Evolutionary conservation across 106 monocot species (phyloP), one percentile per base, ranked within the genome.

Genomic region (Cymbidium sinense): DNA sequence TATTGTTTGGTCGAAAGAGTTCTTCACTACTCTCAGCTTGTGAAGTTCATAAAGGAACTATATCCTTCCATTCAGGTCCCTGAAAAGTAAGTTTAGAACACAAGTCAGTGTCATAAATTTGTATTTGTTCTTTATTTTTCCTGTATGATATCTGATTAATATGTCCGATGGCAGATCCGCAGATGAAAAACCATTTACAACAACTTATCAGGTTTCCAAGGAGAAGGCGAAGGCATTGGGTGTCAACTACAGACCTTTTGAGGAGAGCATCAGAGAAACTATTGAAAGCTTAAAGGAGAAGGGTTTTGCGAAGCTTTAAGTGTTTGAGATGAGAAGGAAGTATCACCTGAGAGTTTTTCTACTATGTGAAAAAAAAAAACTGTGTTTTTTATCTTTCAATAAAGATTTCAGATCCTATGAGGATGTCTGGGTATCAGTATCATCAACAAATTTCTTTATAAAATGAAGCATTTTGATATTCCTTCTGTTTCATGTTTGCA

Each of bases 1-100:
- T 93, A 93, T 61, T 89, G 89, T 82, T 80, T 93, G 47, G 93
- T 87, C 78, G 93, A 93, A 85, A 84, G 85, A n/a, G 80, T 92
- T 74, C 79, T 79, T 23, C 92, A 92, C 76, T 82, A 69, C 76
- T 87, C 87, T n/a, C 79, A 87, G 65, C 1, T 92, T 30, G 81
- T 86, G 77, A 81, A 92, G 79, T 58, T 77, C 55, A 78, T 92
- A 27, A 79, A 77, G 50, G 80, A 87, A 69, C 74, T 89, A 7
- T 93, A 82, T 81, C 93, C 93, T 80, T 6, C 75, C 39, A 62
- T 87, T 74, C 64, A 82, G 35, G 82, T 89, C 39, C 85, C 93
- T 44, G 78, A 89, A 29, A 93, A 84, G 93, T 93, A 82, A 86
- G 81, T 23, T 71, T n/a, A n/a, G n/a, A n/a, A n/a, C 41, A 7